Base-by-base conservation (phyloP, 768 basidiomycete genomes). In the Steccherinum ochraceum region DNA sequence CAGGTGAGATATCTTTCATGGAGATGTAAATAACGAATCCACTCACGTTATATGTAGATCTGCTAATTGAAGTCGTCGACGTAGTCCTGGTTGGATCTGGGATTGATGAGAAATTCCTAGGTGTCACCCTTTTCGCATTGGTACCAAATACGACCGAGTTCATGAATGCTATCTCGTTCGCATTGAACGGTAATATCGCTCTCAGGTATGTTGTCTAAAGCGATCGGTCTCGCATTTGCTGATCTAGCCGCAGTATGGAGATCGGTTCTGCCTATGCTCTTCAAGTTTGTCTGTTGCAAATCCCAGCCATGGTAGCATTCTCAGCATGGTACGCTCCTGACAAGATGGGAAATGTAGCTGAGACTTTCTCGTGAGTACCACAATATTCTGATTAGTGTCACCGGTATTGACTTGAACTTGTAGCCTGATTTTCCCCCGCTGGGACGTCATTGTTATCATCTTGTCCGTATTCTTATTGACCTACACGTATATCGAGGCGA, bases 81-180 rank as follows among this genome's bases (percentile, higher is more conserved):
- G 88, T 93, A 40, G 83, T 98, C 11, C 74, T 99, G 19, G 73
- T 89, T 58, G 92, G 83, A 20, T 93, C 92, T 0, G 91, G 91
- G 2, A 91, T 98, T 24, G 90, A 96, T 51, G 96, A 98, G 64
- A 99, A 99, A 65, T 94, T 98, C 75, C 78, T 99, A 24, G 96
- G 96, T 47, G 77, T 99, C 54, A 97, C 93, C 0, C 76, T 99
- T 10, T 98, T 99, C 63, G 96, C 96, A 5, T 79, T 99, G 25
- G 94, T 98, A 0, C 96, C 96, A 3, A 99, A 99, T 64, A 96
- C 94, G 3, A 98, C 96, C 2, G 96, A 99, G 68, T 98, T 99
- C 67, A 96, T 96, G 93, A 98, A 97, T 63, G 96, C 96, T 46
- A 93, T 98, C 54, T 95, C 93, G 2, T 99, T 99, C 64, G 94